Conservation (phyloP, 2,329 filamentous ascomycete genomes). For the Sphaerostilbella broomeana region DNA sequence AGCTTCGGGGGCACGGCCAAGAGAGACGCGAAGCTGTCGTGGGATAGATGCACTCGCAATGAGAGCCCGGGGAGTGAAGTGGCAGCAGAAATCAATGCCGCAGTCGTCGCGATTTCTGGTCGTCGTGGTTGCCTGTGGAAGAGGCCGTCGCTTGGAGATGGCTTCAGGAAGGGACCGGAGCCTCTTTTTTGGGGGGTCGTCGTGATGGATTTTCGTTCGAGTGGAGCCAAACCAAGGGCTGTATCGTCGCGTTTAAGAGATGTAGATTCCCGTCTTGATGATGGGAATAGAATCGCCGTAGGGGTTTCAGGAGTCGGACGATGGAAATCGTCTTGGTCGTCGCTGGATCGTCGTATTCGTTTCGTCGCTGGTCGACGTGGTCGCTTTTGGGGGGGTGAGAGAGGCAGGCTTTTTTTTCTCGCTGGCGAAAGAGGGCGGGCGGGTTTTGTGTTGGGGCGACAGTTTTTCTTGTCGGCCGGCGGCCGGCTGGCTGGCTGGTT, state of each 20-base stretch:
- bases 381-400: conserved; percentile 8
- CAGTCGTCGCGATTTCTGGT: conserved; percentile 20
- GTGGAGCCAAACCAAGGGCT: conserved; percentile 1
- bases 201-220: conserved; percentile 5
- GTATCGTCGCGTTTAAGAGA: conserved; percentile 13
- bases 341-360: conserved; percentile 5
- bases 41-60: background rate
- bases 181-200: conserved; percentile 4
- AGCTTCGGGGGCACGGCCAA: conserved; percentile 1
- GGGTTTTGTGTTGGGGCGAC: conserved; percentile 13
- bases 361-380: conserved; percentile 7
- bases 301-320: conserved; percentile 6
- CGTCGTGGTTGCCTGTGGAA: background rate
- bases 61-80: background rate
- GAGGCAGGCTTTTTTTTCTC: conserved; percentile 14
- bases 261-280: conserved; percentile 3
- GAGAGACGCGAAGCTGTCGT: conserved; percentile 1
- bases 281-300: background rate
- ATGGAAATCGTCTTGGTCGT: conserved; percentile 14
- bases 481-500: conserved; percentile 9
- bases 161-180: conserved; percentile 14
- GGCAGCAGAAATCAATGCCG: background rate
- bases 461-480: too few relatives aligned
- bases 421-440: conserved; percentile 11
- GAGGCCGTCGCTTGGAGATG: conserved; percentile 22